Conservation (phyloP, 495 filamentous ascomycete species). For the Talaromyces stipitatus region DNA sequence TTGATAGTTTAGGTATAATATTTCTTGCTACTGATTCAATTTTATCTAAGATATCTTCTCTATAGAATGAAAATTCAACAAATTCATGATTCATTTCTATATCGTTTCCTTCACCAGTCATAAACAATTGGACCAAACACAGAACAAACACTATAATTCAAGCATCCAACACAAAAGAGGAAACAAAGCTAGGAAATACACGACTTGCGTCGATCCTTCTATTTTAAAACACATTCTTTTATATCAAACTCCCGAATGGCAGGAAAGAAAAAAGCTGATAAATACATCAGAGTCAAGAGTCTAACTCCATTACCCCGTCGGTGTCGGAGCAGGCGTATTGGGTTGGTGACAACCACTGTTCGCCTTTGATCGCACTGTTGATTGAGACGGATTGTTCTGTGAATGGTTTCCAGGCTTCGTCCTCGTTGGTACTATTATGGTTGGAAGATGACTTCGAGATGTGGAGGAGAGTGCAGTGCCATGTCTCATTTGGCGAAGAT, state of each 20-base stretch:
- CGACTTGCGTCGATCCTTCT: slow-evolving; percentile 1
- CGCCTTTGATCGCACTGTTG: background rate
- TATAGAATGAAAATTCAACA: too few species aligned
- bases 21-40: background rate
- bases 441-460: background rate
- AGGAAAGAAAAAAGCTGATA: background rate
- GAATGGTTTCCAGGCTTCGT: background rate
- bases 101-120: too few species aligned
- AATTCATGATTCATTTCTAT: too few species aligned
- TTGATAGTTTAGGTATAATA: background rate
- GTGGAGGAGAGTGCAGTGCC: background rate
- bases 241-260: background rate
- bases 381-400: background rate
- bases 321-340: background rate
- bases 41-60: background rate
- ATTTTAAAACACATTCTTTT: background rate
- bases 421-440: background rate
- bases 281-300: background rate
- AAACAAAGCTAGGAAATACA: background rate
- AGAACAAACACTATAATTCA: background rate
- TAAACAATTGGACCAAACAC: background rate
- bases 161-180: background rate
- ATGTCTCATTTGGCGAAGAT: background rate
- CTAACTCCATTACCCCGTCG: background rate
- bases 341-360: background rate